These are phyloP conservation scores for Paramecium sonneborni DNA, from an alignment of 73 alveolate genomes.

Conservation along the genomic window DNA sequence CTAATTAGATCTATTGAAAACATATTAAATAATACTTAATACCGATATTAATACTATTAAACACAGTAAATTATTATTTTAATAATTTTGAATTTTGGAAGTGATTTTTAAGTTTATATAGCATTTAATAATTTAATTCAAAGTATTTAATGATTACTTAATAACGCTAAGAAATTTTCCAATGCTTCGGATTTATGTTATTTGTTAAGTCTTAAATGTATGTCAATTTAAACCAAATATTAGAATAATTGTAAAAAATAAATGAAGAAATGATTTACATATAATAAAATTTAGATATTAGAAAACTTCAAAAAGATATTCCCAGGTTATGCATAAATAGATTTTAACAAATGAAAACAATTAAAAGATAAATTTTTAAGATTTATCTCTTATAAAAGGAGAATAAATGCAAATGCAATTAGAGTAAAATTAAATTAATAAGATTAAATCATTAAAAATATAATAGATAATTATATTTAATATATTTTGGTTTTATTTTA, in stretches of 20 bases:
- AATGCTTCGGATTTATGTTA: too few relatives aligned
- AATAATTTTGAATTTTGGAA: slow-evolving; percentile 95
- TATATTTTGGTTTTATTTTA: not conserved
- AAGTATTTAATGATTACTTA: too few relatives aligned
- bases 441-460: not conserved
- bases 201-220: too few relatives aligned
- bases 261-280: not conserved
- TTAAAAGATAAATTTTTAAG: not conserved
- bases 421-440: slow-evolving; percentile 53
- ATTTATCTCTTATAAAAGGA: not conserved
- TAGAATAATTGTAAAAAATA: slow-evolving; percentile 72
- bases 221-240: too few relatives aligned
- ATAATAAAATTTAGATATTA: not conserved
- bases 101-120: slow-evolving; percentile 86
- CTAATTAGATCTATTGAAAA: slow-evolving; percentile 83
- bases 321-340: not conserved
- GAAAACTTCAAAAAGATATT: not conserved
- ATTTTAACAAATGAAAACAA: not conserved
- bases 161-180: too few relatives aligned
- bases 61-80: slow-evolving; percentile 85
- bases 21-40: slow-evolving; percentile 91
- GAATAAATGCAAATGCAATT: slow-evolving; percentile 47
- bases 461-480: not conserved
- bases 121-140: too few relatives aligned
- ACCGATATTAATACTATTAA: slow-evolving; percentile 97